Evolutionary conservation across 805 yeast species (phyloP).

Genomic region (Candida verbasci): DNA sequence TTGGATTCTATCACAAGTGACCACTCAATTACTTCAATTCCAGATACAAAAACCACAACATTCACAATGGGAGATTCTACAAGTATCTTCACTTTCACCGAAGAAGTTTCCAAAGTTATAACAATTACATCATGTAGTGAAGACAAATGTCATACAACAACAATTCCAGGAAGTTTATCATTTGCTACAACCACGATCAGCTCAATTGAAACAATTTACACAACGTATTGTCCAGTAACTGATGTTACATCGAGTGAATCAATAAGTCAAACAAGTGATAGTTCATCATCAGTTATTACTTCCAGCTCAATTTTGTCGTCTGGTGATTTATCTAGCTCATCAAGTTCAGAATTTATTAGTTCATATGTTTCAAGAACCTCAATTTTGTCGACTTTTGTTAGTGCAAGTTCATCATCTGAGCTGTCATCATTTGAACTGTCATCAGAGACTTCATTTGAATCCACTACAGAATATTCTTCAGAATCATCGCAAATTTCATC

Average conservation of each 20-base stretch:
- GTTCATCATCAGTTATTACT: slow-evolving; percentile 24
- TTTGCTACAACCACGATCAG: slow-evolving; percentile 22
- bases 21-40: not conserved
- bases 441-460: too few relatives aligned
- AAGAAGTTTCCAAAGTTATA: slow-evolving; percentile 17
- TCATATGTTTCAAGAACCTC: not conserved
- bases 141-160: slow-evolving; percentile 25
- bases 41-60: slow-evolving; percentile 1
- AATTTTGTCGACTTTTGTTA: not conserved
- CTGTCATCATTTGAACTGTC: too few relatives aligned
- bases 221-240: slow-evolving; percentile 32
- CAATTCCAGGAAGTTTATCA: slow-evolving; percentile 23
- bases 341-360: not conserved
- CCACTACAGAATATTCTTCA: not conserved
- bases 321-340: too few relatives aligned
- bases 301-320: not conserved
- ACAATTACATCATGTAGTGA: slow-evolving; percentile 34
- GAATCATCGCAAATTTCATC: not conserved
- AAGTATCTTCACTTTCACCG: slow-evolving; percentile 2
- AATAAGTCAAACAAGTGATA: too few relatives aligned
- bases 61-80: slow-evolving; percentile 3
- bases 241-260: slow-evolving; percentile 16
- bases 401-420: not conserved
- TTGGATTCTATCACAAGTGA: not conserved
- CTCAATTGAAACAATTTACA: slow-evolving; percentile 23